These are phyloP conservation scores for Liquidambar formosana DNA, from an alignment of 164 flowering plant genomes.

Conservation along the genomic window DNA sequence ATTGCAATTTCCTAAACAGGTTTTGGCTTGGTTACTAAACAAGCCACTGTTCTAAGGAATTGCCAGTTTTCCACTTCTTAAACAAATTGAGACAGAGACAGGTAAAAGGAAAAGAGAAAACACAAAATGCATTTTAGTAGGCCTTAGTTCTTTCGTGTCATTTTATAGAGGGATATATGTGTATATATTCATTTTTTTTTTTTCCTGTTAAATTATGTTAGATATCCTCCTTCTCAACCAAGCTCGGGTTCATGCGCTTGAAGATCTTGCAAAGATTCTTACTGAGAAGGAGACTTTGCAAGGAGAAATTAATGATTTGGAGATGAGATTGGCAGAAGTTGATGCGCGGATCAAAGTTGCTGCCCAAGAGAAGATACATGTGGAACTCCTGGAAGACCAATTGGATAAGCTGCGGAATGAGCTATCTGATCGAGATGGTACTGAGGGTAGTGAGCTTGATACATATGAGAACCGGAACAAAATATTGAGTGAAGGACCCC, in stretches of 20 bases:
- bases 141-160: background rate
- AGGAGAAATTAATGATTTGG: slow-evolving; percentile 75
- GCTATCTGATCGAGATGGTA: slow-evolving; percentile 39
- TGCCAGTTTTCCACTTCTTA: background rate
- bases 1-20: background rate
- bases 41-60: background rate
- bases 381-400: slow-evolving; percentile 67
- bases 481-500: slow-evolving; percentile 15
- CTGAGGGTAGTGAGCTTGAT: slow-evolving; percentile 25
- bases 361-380: slow-evolving; percentile 80
- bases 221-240: slow-evolving; percentile 87
- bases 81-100: background rate
- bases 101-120: background rate
- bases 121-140: background rate
- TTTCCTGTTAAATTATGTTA: slow-evolving; percentile 27
- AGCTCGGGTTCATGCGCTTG: slow-evolving; percentile 80
- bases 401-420: slow-evolving; percentile 65
- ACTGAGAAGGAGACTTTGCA: slow-evolving; percentile 77
- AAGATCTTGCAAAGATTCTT: slow-evolving; percentile 75
- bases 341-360: slow-evolving; percentile 83
- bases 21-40: background rate
- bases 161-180: background rate
- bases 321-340: slow-evolving; percentile 82
- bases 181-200: background rate
- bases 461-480: slow-evolving; percentile 15